Conservation (phyloP, 345 rosid species). For the Isatis tinctoria region DNA sequence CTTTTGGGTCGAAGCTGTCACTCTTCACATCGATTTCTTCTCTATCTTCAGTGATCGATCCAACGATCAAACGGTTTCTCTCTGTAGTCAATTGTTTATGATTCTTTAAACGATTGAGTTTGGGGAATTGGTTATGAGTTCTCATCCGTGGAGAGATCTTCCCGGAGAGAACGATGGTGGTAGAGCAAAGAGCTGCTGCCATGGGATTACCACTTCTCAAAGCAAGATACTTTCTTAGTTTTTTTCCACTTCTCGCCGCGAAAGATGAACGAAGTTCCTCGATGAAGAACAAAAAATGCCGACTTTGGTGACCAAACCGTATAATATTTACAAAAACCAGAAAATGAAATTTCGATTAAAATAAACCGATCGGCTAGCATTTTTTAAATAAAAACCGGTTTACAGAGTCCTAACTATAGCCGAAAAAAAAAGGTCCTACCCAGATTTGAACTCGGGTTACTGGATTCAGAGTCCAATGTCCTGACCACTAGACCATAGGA, state of each 20-base stretch:
- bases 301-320: not conserved
- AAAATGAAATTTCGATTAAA: not conserved
- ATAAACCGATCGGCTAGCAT: not conserved
- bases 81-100: constrained; percentile 8
- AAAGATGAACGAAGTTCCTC: not conserved
- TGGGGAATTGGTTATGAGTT: not conserved
- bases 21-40: constrained; percentile 37
- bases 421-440: constrained; percentile 58
- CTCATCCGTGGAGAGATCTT: constrained; percentile 9
- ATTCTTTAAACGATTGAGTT: constrained; percentile 2
- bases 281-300: not conserved
- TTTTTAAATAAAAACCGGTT: not conserved
- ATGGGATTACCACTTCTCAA: not conserved
- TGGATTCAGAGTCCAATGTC: constrained; percentile 98
- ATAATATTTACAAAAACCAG: not conserved
- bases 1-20: constrained; percentile 12
- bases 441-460: constrained; percentile 98
- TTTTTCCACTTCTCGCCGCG: not conserved
- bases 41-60: constrained; percentile 54
- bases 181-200: constrained; percentile 17
- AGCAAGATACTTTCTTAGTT: not conserved
- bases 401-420: not conserved
- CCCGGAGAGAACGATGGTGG: not conserved
- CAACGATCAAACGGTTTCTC: constrained; percentile 37
- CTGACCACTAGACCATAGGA: constrained; percentile 71